Evolutionary conservation across 2,329 filamentous ascomycete genomes (phyloP).

Genomic region (Tolypocladium inflatum): DNA sequence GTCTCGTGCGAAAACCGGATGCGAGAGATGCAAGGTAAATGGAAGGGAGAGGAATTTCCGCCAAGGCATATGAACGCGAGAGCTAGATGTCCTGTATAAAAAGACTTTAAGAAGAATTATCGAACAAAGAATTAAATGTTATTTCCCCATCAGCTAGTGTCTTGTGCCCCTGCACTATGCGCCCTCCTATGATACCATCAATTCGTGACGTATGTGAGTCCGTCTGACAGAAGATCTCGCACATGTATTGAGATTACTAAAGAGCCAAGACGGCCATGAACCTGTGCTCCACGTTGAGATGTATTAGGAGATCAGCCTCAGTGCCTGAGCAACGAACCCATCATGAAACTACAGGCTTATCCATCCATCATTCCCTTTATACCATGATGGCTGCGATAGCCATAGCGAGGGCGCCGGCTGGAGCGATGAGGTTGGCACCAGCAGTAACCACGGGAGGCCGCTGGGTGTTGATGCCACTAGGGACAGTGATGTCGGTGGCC

Average conservation of each 20-base stretch:
- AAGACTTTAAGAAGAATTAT: background rate
- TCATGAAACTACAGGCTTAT: background rate
- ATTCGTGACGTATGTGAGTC: background rate
- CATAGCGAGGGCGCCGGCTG: conserved; percentile 6
- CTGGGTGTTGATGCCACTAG: background rate
- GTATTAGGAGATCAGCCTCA: background rate
- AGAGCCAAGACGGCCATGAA: background rate
- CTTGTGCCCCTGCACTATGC: too few species aligned
- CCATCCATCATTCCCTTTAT: background rate
- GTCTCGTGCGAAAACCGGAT: too few species aligned
- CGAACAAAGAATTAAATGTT: background rate
- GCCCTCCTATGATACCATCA: background rate
- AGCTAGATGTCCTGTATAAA: background rate
- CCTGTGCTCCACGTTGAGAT: background rate
- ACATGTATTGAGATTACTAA: background rate
- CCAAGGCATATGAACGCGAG: too few species aligned
- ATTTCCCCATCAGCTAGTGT: background rate
- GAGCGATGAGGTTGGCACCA: conserved; percentile 6
- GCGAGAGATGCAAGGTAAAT: too few species aligned
- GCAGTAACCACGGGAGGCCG: conserved; percentile 3
- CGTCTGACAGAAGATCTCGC: too few species aligned
- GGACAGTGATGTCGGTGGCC: background rate
- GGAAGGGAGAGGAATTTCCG: too few species aligned
- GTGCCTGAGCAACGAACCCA: background rate
- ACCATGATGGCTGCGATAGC: conserved; percentile 2